Evolutionary conservation across 2,329 filamentous ascomycete genomes (phyloP), one percentile per base, ranked within the genome.

Genomic region (Aspergillus vadensis): DNA sequence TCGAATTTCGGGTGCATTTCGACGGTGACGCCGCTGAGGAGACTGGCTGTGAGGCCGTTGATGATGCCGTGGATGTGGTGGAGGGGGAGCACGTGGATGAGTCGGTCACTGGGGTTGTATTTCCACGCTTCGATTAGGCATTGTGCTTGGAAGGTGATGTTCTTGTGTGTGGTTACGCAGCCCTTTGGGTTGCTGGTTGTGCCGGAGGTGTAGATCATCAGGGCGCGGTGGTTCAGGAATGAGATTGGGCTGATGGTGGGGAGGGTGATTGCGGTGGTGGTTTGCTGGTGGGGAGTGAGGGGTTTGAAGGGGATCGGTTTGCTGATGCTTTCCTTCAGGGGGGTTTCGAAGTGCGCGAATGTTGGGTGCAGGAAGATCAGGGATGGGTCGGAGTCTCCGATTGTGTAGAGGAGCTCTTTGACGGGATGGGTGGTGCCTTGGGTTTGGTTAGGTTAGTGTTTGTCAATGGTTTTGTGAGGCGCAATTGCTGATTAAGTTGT

Each of bases 61-160:
- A 82, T 77, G 17, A 83, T 79, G 0, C 81, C 81, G 44, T 82
- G 82, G 10, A 82, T 76, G 61, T 83, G 81, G 59, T 83, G 81
- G 1, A 83, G 76, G 0, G 81, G 81, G 2, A 83, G 74, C 2
- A 83, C 74, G 58, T 83, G 81, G 21, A 83, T 79, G 1, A 83
- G 73, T 25, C 78, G 76, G 63, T 83, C 81, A 1, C 74, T 69
- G 1, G 68, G 60, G 7, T 41, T 57, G 43, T 74, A 74, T 10
- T 71, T 39, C 72, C 72, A 74, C 14, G 72, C 72, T 48, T 72
- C 63, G n/a, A 72, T 64, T 2, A 74, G 67, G 39, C 66, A 70
- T 56, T 62, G 63, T 1, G 70, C 71, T 51, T 74, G 72, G 58
- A 74, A 74, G 3, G 68, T 74, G 43, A 74, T 76, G 44, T 73